Percentiles rank a stretch among this genome's conserved stretches.
Conservation (phyloP, 768 basidiomycete species). For the Tylopilus balloui region DNA sequence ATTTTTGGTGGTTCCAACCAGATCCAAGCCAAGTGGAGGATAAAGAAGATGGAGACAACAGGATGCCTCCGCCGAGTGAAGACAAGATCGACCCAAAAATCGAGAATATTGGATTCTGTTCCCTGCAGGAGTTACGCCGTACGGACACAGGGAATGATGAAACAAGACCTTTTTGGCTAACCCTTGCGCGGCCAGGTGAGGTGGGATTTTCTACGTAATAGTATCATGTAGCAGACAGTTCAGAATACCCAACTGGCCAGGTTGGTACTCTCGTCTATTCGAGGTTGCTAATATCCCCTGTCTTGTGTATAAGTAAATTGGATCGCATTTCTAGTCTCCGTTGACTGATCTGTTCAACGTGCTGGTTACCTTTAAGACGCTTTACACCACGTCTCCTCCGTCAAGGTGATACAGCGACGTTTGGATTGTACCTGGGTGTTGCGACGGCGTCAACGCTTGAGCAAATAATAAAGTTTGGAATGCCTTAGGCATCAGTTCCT, state of each 20-base stretch:
- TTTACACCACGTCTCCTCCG: too few relatives aligned
- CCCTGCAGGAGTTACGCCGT: neutral
- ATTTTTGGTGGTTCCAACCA: slow-evolving; percentile 27
- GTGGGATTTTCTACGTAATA: neutral
- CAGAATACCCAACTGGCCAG: neutral
- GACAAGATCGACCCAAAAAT: neutral
- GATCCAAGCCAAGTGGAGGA: slow-evolving; percentile 5
- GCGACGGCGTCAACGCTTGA: too few relatives aligned
- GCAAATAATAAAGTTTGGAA: too few relatives aligned
- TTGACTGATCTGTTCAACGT: too few relatives aligned
- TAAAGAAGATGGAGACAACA: neutral
- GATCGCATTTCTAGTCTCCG: too few relatives aligned
- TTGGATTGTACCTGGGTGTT: too few relatives aligned
- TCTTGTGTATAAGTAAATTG: neutral
- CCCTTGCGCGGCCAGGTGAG: neutral
- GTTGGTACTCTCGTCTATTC: neutral
- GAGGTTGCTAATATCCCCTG: neutral
- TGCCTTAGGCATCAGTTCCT: too few relatives aligned
- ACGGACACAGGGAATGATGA: neutral
- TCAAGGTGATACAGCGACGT: too few relatives aligned
- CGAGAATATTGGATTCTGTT: neutral
- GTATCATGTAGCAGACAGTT: neutral
- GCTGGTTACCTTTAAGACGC: too few relatives aligned
- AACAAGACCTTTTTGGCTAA: neutral
- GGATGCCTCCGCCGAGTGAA: neutral